Percentiles rank a stretch among this genome's conserved stretches.
Conservation (phyloP, 768 basidiomycete species). For the Russula abietina region DNA sequence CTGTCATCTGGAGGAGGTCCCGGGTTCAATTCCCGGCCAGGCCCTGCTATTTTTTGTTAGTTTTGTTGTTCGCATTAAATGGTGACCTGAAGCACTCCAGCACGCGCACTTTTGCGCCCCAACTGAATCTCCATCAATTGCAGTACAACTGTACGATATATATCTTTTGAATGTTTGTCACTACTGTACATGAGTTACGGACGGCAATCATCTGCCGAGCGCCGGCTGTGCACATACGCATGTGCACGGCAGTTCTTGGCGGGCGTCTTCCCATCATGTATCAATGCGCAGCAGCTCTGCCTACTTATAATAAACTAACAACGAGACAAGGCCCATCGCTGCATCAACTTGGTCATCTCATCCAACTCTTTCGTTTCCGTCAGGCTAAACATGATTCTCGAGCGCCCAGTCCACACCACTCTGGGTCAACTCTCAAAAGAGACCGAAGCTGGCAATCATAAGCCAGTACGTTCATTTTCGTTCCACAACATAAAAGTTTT, state of each 20-base stretch:
- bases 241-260: background rate
- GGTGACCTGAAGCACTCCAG: no score
- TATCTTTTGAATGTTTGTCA: no score
- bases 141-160: no score
- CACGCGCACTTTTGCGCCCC: no score
- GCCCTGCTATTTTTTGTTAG: constrained; percentile 38
- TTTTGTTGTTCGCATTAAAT: no score
- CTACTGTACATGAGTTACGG: background rate
- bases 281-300: background rate
- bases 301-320: background rate
- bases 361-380: background rate
- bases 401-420: background rate
- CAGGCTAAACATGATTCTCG: constrained; percentile 10
- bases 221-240: background rate
- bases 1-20: constrained; percentile 62
- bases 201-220: background rate
- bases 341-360: background rate
- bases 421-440: background rate
- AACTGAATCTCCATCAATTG: background rate
- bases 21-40: constrained; percentile 85
- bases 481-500: background rate
- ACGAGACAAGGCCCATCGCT: background rate
- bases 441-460: background rate
- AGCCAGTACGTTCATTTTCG: background rate
- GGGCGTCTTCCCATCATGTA: background rate